Base-by-base conservation (phyloP, 2,329 filamentous ascomycete genomes). In the Coleophoma crateriformis region DNA sequence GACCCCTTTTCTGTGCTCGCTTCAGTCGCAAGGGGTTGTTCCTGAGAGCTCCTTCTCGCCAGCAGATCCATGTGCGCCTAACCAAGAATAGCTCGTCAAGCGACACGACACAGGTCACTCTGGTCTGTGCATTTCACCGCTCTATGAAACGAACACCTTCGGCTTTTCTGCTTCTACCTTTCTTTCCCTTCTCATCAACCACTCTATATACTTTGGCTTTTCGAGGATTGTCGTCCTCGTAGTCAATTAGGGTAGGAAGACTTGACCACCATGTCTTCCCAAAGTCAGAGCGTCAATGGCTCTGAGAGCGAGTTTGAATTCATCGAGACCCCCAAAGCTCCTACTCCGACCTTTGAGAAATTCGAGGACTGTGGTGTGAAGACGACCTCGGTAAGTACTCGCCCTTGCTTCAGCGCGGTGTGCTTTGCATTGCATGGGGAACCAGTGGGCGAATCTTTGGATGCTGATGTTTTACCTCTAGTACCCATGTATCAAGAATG, bases 401-500 rank as follows among this genome's bases (percentile, higher is more conserved):
- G 33, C 51, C 39, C 49, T 47, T 51, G 19, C 49, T 32, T 44
- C 32, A 44, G 32, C 13, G 39, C 19, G 8, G 20, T 38, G 12
- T 33, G 32, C 27, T 57, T 49, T 55, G 35, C 56, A 19, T 19
- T 19, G 19, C 27, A 27, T 4, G 22, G 27, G 8, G 6, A 27
- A 27, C 27, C 7, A 27, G 8, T 10, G 8, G 6, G 27, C 27
- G 27, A 27, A 27, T 10, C 8, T 27, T 27, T 27, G 6, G 27
- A 10, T 27, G 8, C 27, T 61, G 49, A 57, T 46, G 14, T 50
- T 46, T 52, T 33, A 6, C 20, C 14, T 13, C 57, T 64, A 95
- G 91, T 92, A 83, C 64, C 86, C 89, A 33, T 74, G 90, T 54
- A 97, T 97, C 73, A 88, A 95, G 68, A 97, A 97, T 82, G 88